phyloP scores from a whole-genome alignment of 495 filamentous ascomycete genomes.

The Penicillium bialowiezense region DNA sequence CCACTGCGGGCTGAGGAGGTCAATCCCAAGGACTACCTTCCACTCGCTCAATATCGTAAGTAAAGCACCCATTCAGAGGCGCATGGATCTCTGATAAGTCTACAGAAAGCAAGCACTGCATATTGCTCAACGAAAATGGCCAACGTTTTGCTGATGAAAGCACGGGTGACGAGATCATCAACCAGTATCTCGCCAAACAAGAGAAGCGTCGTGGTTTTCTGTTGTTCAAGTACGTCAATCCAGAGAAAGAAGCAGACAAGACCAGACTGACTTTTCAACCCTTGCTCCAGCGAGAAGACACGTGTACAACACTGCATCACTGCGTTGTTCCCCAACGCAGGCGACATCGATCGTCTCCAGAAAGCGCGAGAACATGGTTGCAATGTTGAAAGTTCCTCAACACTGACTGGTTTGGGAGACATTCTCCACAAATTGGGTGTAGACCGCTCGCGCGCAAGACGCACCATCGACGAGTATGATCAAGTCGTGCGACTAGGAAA shows the following conservation, averaged over 20 bases:
- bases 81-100: not conserved
- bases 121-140: slow-evolving; percentile 19
- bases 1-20: slow-evolving; percentile 18
- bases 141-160: slow-evolving; percentile 22
- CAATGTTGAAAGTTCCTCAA: slow-evolving; percentile 20
- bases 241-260: no score
- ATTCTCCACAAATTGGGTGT: slow-evolving; percentile 19
- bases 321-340: slow-evolving; percentile 26
- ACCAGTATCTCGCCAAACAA: slow-evolving; percentile 29
- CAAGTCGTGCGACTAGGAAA: slow-evolving; percentile 12
- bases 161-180: slow-evolving; percentile 26
- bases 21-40: slow-evolving; percentile 21
- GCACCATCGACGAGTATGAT: slow-evolving; percentile 18
- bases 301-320: slow-evolving; percentile 19
- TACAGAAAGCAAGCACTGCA: slow-evolving; percentile 25
- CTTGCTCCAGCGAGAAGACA: slow-evolving; percentile 13
- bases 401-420: slow-evolving; percentile 9
- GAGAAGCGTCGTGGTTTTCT: slow-evolving; percentile 25
- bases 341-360: slow-evolving; percentile 25
- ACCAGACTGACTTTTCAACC: not conserved
- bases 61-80: not conserved
- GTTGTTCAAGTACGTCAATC: slow-evolving; percentile 19
- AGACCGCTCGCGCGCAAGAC: slow-evolving; percentile 5
- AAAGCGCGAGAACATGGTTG: slow-evolving; percentile 24
- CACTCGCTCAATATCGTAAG: slow-evolving; percentile 26